phyloP scores from a whole-genome alignment of 495 filamentous ascomycete genomes.

The Neurospora africana region DNA sequence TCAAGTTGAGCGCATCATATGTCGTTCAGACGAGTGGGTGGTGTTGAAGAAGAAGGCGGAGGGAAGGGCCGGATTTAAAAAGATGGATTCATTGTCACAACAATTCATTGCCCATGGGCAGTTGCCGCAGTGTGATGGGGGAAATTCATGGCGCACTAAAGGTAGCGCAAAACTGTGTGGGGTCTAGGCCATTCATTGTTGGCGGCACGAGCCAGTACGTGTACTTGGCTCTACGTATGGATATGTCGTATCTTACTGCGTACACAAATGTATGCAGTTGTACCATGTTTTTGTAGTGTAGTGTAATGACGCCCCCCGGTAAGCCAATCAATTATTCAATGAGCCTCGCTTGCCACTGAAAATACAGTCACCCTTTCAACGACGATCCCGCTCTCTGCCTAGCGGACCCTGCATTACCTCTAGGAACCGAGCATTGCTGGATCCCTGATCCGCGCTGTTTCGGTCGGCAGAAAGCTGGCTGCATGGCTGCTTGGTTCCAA shows the following conservation, averaged over 20 bases:
- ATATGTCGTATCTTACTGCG: background rate
- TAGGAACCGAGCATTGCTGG: background rate
- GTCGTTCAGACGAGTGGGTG: background rate
- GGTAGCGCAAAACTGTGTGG: background rate
- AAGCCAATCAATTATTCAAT: background rate
- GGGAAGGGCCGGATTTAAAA: background rate
- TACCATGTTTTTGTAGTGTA: background rate
- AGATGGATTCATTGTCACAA: background rate
- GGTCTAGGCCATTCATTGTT: background rate
- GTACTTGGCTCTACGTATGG: background rate
- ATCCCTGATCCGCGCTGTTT: background rate
- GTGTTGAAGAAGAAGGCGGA: background rate
- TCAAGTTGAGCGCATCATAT: background rate
- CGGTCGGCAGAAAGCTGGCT: background rate
- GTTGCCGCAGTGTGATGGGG: background rate
- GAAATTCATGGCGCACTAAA: background rate
- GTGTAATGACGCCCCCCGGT: background rate
- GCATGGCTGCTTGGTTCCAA: no score
- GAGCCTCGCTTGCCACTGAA: background rate
- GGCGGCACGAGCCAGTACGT: background rate
- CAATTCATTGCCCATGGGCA: background rate
- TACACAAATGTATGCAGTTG: background rate
- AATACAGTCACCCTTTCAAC: background rate
- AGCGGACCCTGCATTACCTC: background rate
- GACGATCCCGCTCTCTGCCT: background rate